Evolutionary conservation across 805 yeast species (phyloP).

Genomic region (Candida montana): DNA sequence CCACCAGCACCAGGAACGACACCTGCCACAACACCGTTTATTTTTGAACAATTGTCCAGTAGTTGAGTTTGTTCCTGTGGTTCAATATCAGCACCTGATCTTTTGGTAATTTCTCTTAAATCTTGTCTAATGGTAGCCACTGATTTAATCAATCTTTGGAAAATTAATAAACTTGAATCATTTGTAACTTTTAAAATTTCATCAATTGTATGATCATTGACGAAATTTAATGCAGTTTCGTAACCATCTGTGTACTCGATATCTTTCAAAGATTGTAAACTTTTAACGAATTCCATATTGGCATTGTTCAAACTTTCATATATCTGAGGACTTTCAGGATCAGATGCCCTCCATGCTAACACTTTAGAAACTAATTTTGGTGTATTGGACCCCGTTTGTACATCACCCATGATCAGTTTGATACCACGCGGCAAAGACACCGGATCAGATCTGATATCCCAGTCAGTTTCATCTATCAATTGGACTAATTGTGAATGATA

Average conservation of each 20-base stretch:
- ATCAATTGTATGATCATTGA: constrained; percentile 12
- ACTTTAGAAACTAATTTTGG: constrained; percentile 83
- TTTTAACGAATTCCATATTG: constrained; percentile 50
- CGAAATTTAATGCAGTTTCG: constrained; percentile 18
- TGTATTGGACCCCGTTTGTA: constrained; percentile 88
- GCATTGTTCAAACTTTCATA: constrained; percentile 53
- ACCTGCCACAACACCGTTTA: constrained; percentile 86
- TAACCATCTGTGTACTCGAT: constrained; percentile 33
- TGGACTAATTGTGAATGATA: constrained; percentile 28
- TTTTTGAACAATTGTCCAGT: constrained; percentile 48
- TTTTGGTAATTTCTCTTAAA: constrained; percentile 54
- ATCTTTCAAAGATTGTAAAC: constrained; percentile 37
- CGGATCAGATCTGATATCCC: constrained; percentile 55
- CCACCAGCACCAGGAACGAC: constrained; percentile 99
- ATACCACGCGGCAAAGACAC: constrained; percentile 66
- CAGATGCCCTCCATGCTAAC: constrained; percentile 56
- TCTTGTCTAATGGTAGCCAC: constrained; percentile 47
- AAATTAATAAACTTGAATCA: constrained; percentile 13
- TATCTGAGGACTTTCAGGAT: constrained; percentile 43
- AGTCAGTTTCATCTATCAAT: constrained; percentile 41
- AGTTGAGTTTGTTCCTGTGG: constrained; percentile 71
- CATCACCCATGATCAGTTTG: constrained; percentile 85
- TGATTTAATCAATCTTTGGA: constrained; percentile 35
- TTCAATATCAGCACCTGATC: constrained; percentile 82
- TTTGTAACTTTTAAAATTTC: constrained; percentile 4